Evolutionary conservation across 345 rosid genomes (phyloP).

Genomic region (Jatropha curcas): DNA sequence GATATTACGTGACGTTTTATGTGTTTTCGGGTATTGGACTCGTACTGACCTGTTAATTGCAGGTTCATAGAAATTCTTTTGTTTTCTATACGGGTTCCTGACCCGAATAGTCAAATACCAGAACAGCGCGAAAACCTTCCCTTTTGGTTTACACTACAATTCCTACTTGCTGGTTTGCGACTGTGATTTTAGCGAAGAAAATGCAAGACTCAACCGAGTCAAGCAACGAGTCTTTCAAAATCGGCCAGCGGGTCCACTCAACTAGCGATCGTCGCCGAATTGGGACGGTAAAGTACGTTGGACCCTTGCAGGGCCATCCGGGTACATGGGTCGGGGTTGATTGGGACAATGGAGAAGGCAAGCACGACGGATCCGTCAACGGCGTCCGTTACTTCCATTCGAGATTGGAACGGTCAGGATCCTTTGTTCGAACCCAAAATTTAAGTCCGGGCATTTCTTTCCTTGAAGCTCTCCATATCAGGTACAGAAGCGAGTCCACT

Average conservation of each 20-base stretch:
- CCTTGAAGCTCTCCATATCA: constrained; percentile 63
- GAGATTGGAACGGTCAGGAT: constrained; percentile 57
- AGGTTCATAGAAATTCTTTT: no score
- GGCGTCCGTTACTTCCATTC: constrained; percentile 73
- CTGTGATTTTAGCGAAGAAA: neutral
- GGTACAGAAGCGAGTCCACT: constrained; percentile 60
- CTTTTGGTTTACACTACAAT: no score
- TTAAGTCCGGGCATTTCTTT: constrained; percentile 65
- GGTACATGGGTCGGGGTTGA: constrained; percentile 85
- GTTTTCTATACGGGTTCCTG: no score
- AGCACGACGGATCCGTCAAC: constrained; percentile 76
- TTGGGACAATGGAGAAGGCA: constrained; percentile 78
- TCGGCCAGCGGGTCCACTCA: constrained; percentile 76
- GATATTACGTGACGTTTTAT: no score
- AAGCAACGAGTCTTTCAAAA: constrained; percentile 27
- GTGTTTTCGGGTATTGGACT: no score
- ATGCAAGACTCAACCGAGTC: constrained; percentile 20
- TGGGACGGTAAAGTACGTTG: constrained; percentile 72
- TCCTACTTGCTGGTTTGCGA: neutral
- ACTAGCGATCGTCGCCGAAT: constrained; percentile 59
- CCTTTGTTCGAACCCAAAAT: constrained; percentile 66
- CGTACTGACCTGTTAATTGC: no score
- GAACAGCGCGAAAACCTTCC: no score
- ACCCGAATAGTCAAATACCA: no score
- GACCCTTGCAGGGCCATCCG: constrained; percentile 60